phyloP scores from a whole-genome alignment of 352 stramenopile species.

The Globisporangium rhizosaccharum region DNA sequence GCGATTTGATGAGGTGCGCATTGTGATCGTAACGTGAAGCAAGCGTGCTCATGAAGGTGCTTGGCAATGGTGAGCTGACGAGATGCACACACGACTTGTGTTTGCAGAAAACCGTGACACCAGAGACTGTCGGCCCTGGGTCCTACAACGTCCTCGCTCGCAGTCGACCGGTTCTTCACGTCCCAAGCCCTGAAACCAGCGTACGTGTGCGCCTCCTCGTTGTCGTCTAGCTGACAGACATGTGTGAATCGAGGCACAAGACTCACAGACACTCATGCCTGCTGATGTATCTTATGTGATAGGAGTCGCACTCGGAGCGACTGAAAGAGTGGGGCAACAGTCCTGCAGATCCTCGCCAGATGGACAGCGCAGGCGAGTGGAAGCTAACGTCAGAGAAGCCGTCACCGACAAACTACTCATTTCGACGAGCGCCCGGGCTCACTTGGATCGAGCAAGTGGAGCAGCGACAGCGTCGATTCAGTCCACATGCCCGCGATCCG shows the following conservation, averaged over 20 bases:
- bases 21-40: neutral
- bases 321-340: slow-evolving; percentile 39
- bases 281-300: slow-evolving; percentile 3
- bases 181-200: slow-evolving; percentile 1
- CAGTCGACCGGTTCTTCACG: slow-evolving; percentile 8
- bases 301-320: slow-evolving; percentile 24
- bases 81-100: slow-evolving; percentile 3
- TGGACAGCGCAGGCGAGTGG: slow-evolving; percentile 54
- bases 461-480: slow-evolving; percentile 31
- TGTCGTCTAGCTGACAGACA: neutral
- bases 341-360: slow-evolving; percentile 29
- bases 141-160: slow-evolving; percentile 39
- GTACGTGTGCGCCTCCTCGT: neutral
- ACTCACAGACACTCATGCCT: neutral
- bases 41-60: neutral
- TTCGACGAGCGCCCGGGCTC: slow-evolving; percentile 34
- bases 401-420: slow-evolving; percentile 45
- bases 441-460: slow-evolving; percentile 78
- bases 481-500: slow-evolving; percentile 25
- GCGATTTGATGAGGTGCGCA: slow-evolving; percentile 33
- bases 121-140: slow-evolving; percentile 43
- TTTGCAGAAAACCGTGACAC: slow-evolving; percentile 39
- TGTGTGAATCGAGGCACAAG: neutral
- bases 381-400: slow-evolving; percentile 64
- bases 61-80: neutral